A percentile compares a stretch with the other conserved stretches of the same genome.
These are phyloP conservation scores for Chlamydomonas asymmetrica DNA, from an alignment of 139 green algal genomes.

Conservation along the genomic window DNA sequence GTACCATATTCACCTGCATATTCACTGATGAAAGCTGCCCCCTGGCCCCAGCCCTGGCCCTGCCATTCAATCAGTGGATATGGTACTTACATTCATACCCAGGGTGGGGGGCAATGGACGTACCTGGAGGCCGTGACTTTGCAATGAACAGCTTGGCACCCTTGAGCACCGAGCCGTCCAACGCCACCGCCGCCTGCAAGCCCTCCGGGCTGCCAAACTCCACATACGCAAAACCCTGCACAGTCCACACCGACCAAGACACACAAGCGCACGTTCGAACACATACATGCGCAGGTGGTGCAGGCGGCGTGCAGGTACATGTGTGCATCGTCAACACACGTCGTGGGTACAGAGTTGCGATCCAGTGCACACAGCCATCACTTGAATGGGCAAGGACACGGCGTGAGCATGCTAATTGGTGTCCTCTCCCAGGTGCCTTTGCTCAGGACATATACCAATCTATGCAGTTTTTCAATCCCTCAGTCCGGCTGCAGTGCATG, in stretches of 20 bases:
- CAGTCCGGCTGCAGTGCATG: too few relatives aligned
- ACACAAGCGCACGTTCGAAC: neutral
- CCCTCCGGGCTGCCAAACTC: constrained; percentile 63
- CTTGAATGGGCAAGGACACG: too few relatives aligned
- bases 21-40: too few relatives aligned
- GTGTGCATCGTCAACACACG: too few relatives aligned
- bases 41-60: neutral
- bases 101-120: neutral
- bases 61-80: neutral
- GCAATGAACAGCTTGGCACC: constrained; percentile 62
- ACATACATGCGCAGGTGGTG: neutral
- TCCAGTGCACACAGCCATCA: too few relatives aligned
- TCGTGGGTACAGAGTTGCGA: too few relatives aligned
- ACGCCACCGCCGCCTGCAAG: constrained; percentile 49
- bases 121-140: constrained; percentile 61
- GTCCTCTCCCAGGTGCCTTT: too few relatives aligned
- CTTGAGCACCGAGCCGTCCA: constrained; percentile 51
- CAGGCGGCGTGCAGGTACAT: too few relatives aligned
- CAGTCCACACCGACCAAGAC: neutral
- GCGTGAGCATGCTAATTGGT: too few relatives aligned
- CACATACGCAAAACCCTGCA: constrained; percentile 83
- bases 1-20: too few relatives aligned
- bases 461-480: too few relatives aligned
- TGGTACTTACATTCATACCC: neutral
- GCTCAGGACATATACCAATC: too few relatives aligned